These are phyloP conservation scores for Pseudogymnoascus sp. DNA, from an alignment of 2,329 filamentous ascomycete species.

Conservation along the genomic window DNA sequence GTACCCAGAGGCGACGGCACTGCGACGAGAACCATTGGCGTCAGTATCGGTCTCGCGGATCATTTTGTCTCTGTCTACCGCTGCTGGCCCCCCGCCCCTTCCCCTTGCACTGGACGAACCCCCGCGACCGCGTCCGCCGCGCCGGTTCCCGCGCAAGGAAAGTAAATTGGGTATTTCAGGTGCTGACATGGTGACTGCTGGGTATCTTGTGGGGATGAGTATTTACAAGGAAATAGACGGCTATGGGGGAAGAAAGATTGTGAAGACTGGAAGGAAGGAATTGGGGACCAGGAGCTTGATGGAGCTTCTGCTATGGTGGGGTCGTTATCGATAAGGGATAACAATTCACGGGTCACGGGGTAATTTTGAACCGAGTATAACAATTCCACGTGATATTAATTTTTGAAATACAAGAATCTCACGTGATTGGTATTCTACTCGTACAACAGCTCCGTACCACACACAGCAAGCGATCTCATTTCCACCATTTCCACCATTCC, in stretches of 20 bases:
- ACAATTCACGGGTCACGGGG: background rate
- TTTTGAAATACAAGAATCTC: background rate
- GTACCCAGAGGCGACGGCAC: constrained; percentile 80
- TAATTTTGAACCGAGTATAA: too few species aligned
- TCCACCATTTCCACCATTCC: too few species aligned
- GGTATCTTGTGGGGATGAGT: background rate
- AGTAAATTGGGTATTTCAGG: constrained; percentile 67
- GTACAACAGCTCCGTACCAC: background rate
- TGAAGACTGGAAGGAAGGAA: background rate
- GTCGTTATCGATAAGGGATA: constrained; percentile 3
- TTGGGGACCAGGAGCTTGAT: background rate
- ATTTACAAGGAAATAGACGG: background rate
- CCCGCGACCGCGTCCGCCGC: constrained; percentile 32
- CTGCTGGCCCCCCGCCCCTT: constrained; percentile 14
- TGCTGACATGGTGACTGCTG: background rate
- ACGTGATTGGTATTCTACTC: background rate
- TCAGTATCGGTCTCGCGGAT: constrained; percentile 90
- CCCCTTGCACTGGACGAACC: constrained; percentile 11
- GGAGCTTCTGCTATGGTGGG: background rate
- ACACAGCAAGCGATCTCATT: background rate
- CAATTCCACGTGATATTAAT: background rate
- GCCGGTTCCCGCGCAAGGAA: constrained; percentile 43
- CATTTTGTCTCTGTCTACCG: constrained; percentile 52
- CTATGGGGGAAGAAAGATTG: background rate
- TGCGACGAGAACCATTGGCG: constrained; percentile 80